Evolutionary conservation across 345 rosid genomes (phyloP).

Genomic region (Toxicodendron radicans): DNA sequence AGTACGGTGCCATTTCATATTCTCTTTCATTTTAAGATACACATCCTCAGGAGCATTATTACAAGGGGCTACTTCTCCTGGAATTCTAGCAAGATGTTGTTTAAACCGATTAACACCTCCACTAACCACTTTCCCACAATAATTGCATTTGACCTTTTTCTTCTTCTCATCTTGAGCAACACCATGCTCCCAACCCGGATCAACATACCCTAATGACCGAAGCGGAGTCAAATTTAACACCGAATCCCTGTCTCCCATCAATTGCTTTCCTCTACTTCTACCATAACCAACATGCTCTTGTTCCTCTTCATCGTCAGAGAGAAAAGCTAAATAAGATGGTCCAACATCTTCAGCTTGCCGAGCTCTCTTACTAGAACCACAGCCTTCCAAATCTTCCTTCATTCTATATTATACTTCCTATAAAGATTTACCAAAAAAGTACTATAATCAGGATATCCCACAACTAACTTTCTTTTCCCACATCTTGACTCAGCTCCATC

Average conservation of each 20-base stretch:
- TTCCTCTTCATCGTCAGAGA: conserved; percentile 25
- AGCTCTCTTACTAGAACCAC: conserved; percentile 35
- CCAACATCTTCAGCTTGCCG: conserved; percentile 31
- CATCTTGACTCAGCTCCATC: conserved; percentile 21
- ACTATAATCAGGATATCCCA: conserved; percentile 37
- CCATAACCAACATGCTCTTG: conserved; percentile 25
- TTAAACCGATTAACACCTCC: conserved; percentile 56
- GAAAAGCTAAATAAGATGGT: conserved; percentile 26
- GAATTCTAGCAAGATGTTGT: conserved; percentile 53
- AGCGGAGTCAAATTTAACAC: conserved; percentile 32
- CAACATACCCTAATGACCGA: conserved; percentile 47
- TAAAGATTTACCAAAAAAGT: conserved; percentile 35
- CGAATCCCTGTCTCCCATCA: conserved; percentile 22
- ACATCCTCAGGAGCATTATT: conserved; percentile 47
- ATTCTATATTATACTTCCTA: conserved; percentile 41
- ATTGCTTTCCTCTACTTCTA: conserved; percentile 34
- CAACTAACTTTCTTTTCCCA: conserved; percentile 44
- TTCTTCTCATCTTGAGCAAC: conserved; percentile 48
- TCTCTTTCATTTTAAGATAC: conserved; percentile 46
- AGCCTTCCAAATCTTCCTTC: conserved; percentile 42
- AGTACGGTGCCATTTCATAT: conserved; percentile 52
- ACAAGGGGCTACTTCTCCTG: conserved; percentile 53
- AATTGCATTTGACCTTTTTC: conserved; percentile 51
- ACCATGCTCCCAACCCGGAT: conserved; percentile 56
- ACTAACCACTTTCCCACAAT: conserved; percentile 49